Conservation (phyloP, 192 early-diverging fungal genomes). For the Chytriomyces hyalinus region DNA sequence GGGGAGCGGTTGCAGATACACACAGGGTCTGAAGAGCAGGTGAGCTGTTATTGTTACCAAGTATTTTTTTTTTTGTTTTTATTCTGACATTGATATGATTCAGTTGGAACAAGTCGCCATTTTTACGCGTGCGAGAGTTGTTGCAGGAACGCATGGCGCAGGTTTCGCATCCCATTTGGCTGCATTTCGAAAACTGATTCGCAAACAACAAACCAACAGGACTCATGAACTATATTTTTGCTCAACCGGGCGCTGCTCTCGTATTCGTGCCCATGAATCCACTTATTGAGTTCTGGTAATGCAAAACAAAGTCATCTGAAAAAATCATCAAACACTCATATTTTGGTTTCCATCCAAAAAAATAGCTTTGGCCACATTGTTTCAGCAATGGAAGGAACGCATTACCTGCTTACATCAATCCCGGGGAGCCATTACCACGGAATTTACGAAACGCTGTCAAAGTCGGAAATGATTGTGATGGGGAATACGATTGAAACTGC, state of each 20-base stretch:
- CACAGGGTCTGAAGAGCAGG: conserved; percentile 7
- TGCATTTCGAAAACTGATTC: too few species aligned
- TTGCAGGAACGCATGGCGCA: conserved; percentile 28
- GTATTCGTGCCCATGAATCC: conserved; percentile 34
- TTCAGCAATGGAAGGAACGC: conserved; percentile 23
- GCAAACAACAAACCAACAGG: too few species aligned
- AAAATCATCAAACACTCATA: too few species aligned
- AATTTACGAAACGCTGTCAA: conserved; percentile 1
- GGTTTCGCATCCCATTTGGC: neutral
- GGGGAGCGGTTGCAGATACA: conserved; percentile 10
- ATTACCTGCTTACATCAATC: conserved; percentile 20
- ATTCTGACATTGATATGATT: too few species aligned
- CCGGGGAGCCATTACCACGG: conserved; percentile 18
- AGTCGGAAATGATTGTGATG: conserved; percentile 13
- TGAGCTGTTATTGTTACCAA: too few species aligned
- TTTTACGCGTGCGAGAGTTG: conserved; percentile 20
- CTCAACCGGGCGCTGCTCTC: conserved; percentile 11
- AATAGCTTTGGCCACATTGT: conserved; percentile 29
- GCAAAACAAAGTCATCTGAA: too few species aligned
- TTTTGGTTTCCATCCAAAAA: neutral
- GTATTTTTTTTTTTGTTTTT: too few species aligned
- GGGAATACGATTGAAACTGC: conserved; percentile 17
- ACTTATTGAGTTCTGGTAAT: neutral
- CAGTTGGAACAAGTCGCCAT: conserved; percentile 11
- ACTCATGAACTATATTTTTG: conserved; percentile 12